Evolutionary conservation across 2,329 filamentous ascomycete genomes (phyloP), one percentile per base, ranked within the genome.

Genomic region (Botrytis paeoniae): DNA sequence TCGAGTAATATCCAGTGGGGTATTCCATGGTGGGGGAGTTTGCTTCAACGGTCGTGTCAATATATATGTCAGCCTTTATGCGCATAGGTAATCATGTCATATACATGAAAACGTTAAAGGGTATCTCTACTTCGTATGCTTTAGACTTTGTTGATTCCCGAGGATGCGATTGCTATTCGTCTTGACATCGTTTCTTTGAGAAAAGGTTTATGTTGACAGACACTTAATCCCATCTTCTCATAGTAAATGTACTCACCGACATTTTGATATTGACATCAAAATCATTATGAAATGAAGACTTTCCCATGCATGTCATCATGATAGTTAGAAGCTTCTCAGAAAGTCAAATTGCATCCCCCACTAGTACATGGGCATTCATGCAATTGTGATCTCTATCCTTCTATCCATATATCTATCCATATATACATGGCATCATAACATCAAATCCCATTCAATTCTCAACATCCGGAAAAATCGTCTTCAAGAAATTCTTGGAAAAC

Each of bases 401-500:
- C 43, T 18, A 7, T 39, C 32, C 22, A 39, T 54, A 45, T 20
- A 57, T 64, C 20, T 16, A 65, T 41, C 48, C 25, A 32, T 57
- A 48, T 29, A 59, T 59, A 32, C n/a, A n/a, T 43, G 22, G 16
- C 18, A 37, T 54, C 32, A 54, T 22, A 37, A 62, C 8, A 61
- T 25, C 69, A 10, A 48, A 18, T n/a, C 45, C 18, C 35, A 48
- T 43, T 76, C 74, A 78, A 32, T 71, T 72, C 73, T 78, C 72
- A 35, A 76, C 76, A 75, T 79, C 75, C 14, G 79, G 78, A 72
- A 80, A 79, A 1, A 70, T 76, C 39, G 78, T 71, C 70, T 78
- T 77, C 74, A 80, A 73, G 69, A 80, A 80, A 72, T 92, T 94
- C 80, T 86, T 87, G 3, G 92, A 91, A 81, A 97, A 97, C 75